Evolutionary conservation across 176 grass and related monocot species (phyloP), one percentile per base, ranked within the genome.

Genomic region (Rhynchospora pubera): DNA sequence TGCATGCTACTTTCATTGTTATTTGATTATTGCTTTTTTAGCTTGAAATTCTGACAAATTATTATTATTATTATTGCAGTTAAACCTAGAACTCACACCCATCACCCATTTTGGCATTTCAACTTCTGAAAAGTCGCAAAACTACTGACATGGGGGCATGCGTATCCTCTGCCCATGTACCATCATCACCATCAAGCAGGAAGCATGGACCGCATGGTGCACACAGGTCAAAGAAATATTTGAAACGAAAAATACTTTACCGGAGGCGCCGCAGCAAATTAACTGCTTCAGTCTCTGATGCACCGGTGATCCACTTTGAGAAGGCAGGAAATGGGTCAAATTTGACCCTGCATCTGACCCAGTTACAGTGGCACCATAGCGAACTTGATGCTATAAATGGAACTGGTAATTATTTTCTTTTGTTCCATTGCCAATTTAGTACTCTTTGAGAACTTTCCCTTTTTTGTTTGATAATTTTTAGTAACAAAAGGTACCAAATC

Each of bases 331-430:
- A 92, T 84, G 86, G 84, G 57, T 89, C 92, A 3, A 95, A 95
- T 42, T 56, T 99, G 19, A 94, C 88, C 28, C 90, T 97, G 67
- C 92, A 94, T 83, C 94, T 92, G 45, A 94, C 92, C 9, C 90
- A 97, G 60, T 55, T 97, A 83, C 94, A 94, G 47, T 97, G 92
- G 92, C 92, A 92, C 89, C 92, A 97, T 44, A 95, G 90, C 43
- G 88, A 99, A 60, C 75, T 91, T n/a, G 89, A 93, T 57, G 76
- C 87, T 12, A 85, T 89, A 78, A 90, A 91, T 87, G 95, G 92
- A 87, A 93, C 82, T 56, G 89, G 91, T 97, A 91, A 83, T 26
- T 73, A 22, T 21, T 46, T 80, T 45, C 30, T 60, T 30, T 80
- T 80, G 30, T 45, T 80, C 43, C n/a, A 46, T 18, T 80, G 32